Percentiles rank a stretch among this genome's conserved stretches.
These are phyloP conservation scores for Pythium brassicae DNA, from an alignment of 352 stramenopile species.

Conservation along the genomic window DNA sequence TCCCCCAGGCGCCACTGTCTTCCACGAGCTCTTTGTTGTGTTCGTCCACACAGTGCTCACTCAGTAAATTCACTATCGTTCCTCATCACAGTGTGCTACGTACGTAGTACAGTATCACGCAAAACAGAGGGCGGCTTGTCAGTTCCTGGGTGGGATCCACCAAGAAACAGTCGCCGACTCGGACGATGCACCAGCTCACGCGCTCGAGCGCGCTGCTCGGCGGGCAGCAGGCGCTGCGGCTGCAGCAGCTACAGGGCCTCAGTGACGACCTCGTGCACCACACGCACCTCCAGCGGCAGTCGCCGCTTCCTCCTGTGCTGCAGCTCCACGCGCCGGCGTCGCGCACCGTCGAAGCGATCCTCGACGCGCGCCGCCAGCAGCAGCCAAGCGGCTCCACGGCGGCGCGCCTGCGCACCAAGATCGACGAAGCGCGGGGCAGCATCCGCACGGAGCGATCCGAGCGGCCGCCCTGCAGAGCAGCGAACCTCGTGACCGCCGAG, in stretches of 20 bases:
- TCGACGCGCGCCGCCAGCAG: conserved; percentile 22
- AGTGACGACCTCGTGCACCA: conserved; percentile 31
- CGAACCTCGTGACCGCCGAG: too few relatives aligned
- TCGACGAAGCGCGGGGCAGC: conserved; percentile 32
- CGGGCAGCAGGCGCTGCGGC: conserved; percentile 37
- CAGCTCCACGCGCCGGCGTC: too few relatives aligned
- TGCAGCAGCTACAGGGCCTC: conserved; percentile 36
- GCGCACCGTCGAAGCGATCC: conserved; percentile 42
- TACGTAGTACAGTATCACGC: too few relatives aligned
- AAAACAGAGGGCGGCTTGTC: too few relatives aligned
- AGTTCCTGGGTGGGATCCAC: too few relatives aligned
- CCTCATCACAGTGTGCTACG: too few relatives aligned
- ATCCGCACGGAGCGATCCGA: conserved; percentile 50
- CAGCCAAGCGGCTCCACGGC: conserved; percentile 14
- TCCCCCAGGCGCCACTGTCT: background rate
- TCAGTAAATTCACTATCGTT: too few relatives aligned
- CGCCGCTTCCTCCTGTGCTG: too few relatives aligned
- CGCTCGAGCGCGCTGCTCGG: conserved; percentile 33
- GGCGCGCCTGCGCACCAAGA: conserved; percentile 26
- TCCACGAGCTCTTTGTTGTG: too few relatives aligned
- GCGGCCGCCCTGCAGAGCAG: too few relatives aligned
- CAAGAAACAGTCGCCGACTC: too few relatives aligned
- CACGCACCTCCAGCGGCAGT: conserved; percentile 18
- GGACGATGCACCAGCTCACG: conserved; percentile 20
- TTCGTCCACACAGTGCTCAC: too few relatives aligned